Base-by-base conservation (phyloP, 352 stramenopile genomes). In the Phytophthora lateralis region DNA sequence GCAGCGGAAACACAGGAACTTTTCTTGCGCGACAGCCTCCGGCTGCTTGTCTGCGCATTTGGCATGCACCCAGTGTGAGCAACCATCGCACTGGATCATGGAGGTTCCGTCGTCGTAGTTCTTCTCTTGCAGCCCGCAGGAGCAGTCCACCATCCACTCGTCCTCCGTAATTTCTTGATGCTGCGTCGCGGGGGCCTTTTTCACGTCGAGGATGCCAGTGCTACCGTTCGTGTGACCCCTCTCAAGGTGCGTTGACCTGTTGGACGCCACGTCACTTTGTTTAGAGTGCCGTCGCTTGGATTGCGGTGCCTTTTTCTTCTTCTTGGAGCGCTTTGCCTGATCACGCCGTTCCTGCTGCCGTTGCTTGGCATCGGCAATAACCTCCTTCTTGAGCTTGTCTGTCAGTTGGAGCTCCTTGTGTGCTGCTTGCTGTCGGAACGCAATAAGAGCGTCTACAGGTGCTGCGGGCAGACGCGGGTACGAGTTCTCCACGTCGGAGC, bases 71-170 rank as follows among this genome's bases (percentile, higher is more conserved):
- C 78, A 88, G 39, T 82, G 71, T 6, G 53, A 56, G 46, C 81
- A 90, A 32, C 48, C 63, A 38, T 88, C 81, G 34, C 81, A 90
- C 55, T 85, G 72, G 38, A 90, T 82, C 81, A 90, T 89, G 30
- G 67, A 73, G 8, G 62, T 72, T 38, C 80, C 80, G 39, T 90
- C 80, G 55, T 90, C 80, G 41, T 78, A 82, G 49, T 88, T 85
- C 18, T 80, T 72, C 35, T 81, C 62, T 34, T 63, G 72, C 11
- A 78, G 41, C 17, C 80, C 80, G 34, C 80, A 89, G 10, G 63
- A 77, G 47, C 81, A 90, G 30, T 82, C 64, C 34, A 89, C 75
- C 45, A 83, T 69, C 81, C 81, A 90, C 27, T 82, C 67, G 42
- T 87, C 78, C 42, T 83, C 75, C 30, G 43, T 30, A 11, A 57